A percentile compares a stretch with the other conserved stretches of the same genome.
Conservation (phyloP, 2,329 filamentous ascomycete genomes). For the Dothideomycetidae sp. region DNA sequence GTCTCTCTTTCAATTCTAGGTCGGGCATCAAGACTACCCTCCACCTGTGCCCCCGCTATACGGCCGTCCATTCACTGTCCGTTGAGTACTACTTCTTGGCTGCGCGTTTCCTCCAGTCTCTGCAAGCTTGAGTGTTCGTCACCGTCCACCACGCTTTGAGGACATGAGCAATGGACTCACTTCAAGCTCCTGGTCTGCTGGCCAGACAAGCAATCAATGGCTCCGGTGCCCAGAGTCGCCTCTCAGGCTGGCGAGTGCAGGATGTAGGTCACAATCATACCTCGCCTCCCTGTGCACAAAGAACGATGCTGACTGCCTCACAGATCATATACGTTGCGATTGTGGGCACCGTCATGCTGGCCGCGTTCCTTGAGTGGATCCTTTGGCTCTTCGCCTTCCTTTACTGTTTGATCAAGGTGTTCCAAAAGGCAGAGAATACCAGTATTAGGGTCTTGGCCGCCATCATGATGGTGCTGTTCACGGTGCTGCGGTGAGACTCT, state of each 20-base stretch:
- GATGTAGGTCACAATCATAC: slow-evolving; percentile 21
- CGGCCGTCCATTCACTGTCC: too few species aligned
- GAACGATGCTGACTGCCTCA: too few species aligned
- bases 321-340: slow-evolving; percentile 78
- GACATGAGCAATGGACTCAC: neutral
- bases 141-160: too few species aligned
- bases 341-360: slow-evolving; percentile 66
- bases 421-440: slow-evolving; percentile 77
- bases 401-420: slow-evolving; percentile 83
- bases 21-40: too few species aligned
- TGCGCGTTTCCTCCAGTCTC: too few species aligned
- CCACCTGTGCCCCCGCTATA: too few species aligned
- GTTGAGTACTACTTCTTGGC: too few species aligned
- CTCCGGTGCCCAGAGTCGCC: neutral
- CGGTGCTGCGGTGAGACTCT: slow-evolving; percentile 51
- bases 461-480: slow-evolving; percentile 59
- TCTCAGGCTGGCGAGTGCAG: slow-evolving; percentile 15
- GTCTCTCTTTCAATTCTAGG: too few species aligned
- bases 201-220: slow-evolving; percentile 8
- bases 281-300: neutral
- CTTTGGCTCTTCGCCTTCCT: slow-evolving; percentile 88
- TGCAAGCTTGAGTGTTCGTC: too few species aligned
- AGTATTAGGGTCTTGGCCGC: slow-evolving; percentile 66
- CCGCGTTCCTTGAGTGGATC: slow-evolving; percentile 82
- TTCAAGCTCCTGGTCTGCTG: neutral